These are phyloP conservation scores for Polyplosphaeria fusca DNA, from an alignment of 495 filamentous ascomycete genomes.

Conservation along the genomic window DNA sequence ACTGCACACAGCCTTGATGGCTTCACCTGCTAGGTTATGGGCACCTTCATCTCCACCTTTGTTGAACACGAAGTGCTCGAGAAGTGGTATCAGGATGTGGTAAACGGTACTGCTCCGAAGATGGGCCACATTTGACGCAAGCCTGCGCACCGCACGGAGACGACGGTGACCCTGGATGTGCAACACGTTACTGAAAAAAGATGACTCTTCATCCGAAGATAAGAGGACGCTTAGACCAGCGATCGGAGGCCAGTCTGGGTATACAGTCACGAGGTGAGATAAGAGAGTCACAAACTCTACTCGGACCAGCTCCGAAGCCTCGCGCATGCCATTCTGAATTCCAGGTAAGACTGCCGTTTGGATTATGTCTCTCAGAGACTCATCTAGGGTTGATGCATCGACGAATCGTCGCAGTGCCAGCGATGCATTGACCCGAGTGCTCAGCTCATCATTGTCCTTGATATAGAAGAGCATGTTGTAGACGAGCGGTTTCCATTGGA, in stretches of 20 bases:
- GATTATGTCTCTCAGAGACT: constrained; percentile 53
- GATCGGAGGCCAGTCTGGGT: constrained; percentile 65
- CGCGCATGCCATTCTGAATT: constrained; percentile 68
- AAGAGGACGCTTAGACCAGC: constrained; percentile 73
- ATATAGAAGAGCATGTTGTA: constrained; percentile 89
- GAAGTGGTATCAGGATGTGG: constrained; percentile 82
- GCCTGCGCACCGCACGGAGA: constrained; percentile 72
- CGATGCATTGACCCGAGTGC: constrained; percentile 79
- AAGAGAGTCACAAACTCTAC: constrained; percentile 74
- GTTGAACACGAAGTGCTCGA: constrained; percentile 92
- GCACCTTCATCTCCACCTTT: constrained; percentile 70
- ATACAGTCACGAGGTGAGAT: constrained; percentile 69
- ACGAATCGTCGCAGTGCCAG: constrained; percentile 79
- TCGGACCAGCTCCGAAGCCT: constrained; percentile 78
- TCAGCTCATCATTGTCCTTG: constrained; percentile 80
- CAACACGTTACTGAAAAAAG: constrained; percentile 88
- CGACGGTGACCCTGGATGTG: constrained; percentile 89
- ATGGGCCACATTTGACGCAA: constrained; percentile 62
- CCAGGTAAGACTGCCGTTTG: constrained; percentile 66
- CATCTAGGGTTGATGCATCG: constrained; percentile 49
- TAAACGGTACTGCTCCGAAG: constrained; percentile 73
- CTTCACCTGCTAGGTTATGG: constrained; percentile 80
- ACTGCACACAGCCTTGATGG: constrained; percentile 68
- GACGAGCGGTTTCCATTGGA: constrained; percentile 85
- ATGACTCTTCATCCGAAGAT: constrained; percentile 80